Conservation (phyloP, 192 early-diverging fungal species). For the Umbelopsis vinacea region DNA sequence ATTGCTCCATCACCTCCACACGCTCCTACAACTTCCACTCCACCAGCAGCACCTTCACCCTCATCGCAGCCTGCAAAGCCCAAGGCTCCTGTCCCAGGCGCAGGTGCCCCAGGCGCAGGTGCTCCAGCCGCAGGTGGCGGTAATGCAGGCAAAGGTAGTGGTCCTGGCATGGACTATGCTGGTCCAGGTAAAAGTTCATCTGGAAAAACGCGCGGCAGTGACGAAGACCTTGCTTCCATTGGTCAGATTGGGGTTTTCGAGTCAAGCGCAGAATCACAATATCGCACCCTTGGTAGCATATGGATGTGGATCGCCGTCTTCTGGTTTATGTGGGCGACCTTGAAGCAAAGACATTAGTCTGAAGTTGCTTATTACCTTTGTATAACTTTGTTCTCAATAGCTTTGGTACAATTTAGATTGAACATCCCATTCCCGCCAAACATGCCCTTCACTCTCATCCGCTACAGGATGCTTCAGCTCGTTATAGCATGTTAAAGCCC, state of each 20-base stretch:
- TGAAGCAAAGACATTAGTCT: neutral
- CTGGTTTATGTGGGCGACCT: neutral
- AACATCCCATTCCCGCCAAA: too few relatives aligned
- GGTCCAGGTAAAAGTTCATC: neutral
- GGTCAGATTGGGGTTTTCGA: constrained; percentile 13
- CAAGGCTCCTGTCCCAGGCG: neutral
- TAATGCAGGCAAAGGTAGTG: neutral
- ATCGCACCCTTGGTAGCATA: neutral
- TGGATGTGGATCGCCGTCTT: constrained; percentile 3
- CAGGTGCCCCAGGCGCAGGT: neutral
- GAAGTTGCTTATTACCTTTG: neutral
- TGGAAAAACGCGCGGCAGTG: neutral
- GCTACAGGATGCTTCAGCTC: too few relatives aligned
- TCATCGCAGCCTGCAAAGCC: neutral
- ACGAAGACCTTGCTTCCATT: neutral
- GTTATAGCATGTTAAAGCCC: too few relatives aligned
- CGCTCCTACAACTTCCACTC: neutral
- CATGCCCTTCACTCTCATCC: too few relatives aligned
- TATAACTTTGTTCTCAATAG: neutral
- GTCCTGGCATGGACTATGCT: neutral
- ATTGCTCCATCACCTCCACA: neutral
- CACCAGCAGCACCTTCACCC: neutral
- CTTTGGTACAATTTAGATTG: too few relatives aligned
- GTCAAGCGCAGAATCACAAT: neutral
- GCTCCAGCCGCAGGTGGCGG: neutral